phyloP scores from a whole-genome alignment of 2,329 filamentous ascomycete genomes.

The Waltergamsia citrina region DNA sequence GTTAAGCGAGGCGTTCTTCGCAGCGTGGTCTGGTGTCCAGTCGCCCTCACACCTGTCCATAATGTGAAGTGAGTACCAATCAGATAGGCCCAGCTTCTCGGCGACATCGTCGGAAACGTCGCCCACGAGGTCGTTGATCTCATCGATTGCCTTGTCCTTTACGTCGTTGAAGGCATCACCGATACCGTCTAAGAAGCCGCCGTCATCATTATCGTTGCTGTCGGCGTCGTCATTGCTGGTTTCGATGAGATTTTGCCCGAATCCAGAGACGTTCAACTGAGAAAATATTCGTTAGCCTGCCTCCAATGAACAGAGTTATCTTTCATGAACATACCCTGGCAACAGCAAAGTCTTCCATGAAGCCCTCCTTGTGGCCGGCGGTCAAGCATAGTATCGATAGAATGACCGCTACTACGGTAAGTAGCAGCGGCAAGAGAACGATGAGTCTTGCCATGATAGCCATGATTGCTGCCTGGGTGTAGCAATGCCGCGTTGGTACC shows the following conservation, averaged over 20 bases:
- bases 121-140: constrained; percentile 28
- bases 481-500: neutral
- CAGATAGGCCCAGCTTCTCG: constrained; percentile 32
- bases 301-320: neutral
- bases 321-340: constrained; percentile 19
- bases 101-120: constrained; percentile 28
- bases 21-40: constrained; percentile 33
- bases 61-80: constrained; percentile 43
- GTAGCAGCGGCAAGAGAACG: constrained; percentile 23
- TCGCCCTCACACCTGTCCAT: constrained; percentile 36
- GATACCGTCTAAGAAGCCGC: constrained; percentile 17
- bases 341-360: constrained; percentile 33
- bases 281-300: neutral
- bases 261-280: constrained; percentile 28
- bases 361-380: constrained; percentile 27
- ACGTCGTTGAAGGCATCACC: constrained; percentile 18
- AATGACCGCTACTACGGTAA: constrained; percentile 27
- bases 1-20: constrained; percentile 24
- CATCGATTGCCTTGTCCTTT: constrained; percentile 22
- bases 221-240: constrained; percentile 12
- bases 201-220: constrained; percentile 12
- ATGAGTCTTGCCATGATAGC: constrained; percentile 13
- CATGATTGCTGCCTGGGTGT: constrained; percentile 7
- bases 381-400: constrained; percentile 28
- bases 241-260: constrained; percentile 23